Base-by-base conservation (phyloP, 495 filamentous ascomycete genomes). In the Astrocystis sublimbata region DNA sequence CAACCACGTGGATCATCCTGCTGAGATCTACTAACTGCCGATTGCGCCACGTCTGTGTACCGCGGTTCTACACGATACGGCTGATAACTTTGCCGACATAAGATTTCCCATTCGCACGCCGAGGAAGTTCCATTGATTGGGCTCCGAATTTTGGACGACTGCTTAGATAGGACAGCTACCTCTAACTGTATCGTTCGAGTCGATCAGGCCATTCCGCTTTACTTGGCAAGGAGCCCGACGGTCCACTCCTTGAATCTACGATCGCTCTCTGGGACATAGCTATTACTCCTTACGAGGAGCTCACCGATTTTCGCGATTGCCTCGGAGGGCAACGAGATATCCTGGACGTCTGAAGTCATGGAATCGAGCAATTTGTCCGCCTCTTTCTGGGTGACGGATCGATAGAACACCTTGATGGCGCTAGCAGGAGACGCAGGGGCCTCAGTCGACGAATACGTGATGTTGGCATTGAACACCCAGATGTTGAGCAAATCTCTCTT, bases 381-480 rank as follows among this genome's bases (percentile, higher is more conserved):
- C 45, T 86, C 76, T 9, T 63, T 66, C 36, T 59, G 66, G 1
- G 63, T 61, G 2, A 84, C 69, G 21, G 69, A 63, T 36, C 83
- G 83, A 64, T 85, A 91, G 30, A 91, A 80, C 3, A 91, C 77
- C 61, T 91, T 92, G 72, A 90, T 82, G 4, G 86, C 89, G 15
- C 47, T 23, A n/a, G 70, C 17, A 17, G 70, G 68, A 17, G 67
- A 65, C 3, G 33, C 58, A n/a, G 78, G 74, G 50, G 77, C 76
- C 26, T 73, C 64, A 31, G 73, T 77, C 0, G 83, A 81, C 17
- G 80, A 84, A 64, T 89, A 93, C 7, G 78, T 74, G 24, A 92
- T 81, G 64, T 88, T 81, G 19, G 83, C 82, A 59, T 88, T 92
- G 64, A 93, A 88, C 10, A 90, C 79, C 90, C 90, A 93, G 10